Evolutionary conservation across 2,329 filamentous ascomycete genomes (phyloP), one percentile per base, ranked within the genome.

Genomic region (Diaporthe citri): DNA sequence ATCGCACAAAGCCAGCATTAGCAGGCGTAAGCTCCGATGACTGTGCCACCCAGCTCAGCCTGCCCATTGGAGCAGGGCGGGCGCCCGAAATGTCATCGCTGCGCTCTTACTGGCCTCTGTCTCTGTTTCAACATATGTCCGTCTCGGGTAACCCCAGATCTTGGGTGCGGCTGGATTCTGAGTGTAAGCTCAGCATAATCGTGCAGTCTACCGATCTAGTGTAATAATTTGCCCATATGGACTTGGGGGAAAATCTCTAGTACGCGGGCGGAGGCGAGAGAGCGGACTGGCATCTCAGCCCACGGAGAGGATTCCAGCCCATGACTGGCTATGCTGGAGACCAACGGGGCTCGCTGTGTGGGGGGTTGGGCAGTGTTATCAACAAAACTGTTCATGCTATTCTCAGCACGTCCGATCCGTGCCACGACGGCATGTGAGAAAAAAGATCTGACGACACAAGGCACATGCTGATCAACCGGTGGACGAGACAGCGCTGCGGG

Each of bases 81-180:
- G 59, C 46, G 70, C 48, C 64, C 57, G 70, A n/a, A 25, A 25
- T 64, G 55, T 41, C 57, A 43, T 72, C n/a, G 57, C 46, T 52
- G 64, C 46, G 8, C 9, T 64, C n/a, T 64, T 17, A 64, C 57
- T 72, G 57, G 57, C n/a, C 22, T 39, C 43, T 55, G 43, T 28
- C 25, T 25, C 51, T 51, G 57, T 62, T 46, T 71, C 70, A 60
- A 60, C 70, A 62, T 41, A 72, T 52, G 70, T 72, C 70, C 70
- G 70, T 64, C 70, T 64, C 57, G 70, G 70, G 57, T 72, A 55
- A 72, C 70, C 57, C 31, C 46, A 72, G 22, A 64, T 52, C 46
- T 64, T 39, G 46, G 56, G 56, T 62, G 70, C 56, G 57, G 70
- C 57, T 72, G 70, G 22, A 31, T 17, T 64, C 25, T 39, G 28